Percentiles rank a stretch among this genome's conserved stretches.
These are phyloP conservation scores for Parasitella parasitica DNA, from an alignment of 371 early-diverging fungal species.

Conservation along the genomic window DNA sequence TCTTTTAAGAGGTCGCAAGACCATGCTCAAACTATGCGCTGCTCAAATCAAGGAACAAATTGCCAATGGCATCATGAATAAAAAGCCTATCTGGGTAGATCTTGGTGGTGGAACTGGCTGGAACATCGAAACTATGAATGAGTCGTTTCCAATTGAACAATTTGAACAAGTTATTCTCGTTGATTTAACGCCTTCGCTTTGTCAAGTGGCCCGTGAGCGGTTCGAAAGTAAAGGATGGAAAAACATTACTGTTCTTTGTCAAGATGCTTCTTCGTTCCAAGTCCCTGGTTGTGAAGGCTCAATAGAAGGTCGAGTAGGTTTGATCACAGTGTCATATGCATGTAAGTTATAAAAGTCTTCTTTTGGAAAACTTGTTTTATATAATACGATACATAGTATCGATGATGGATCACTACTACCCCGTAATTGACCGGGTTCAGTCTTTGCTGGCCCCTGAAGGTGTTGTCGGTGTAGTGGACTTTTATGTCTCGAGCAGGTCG, in stretches of 20 bases:
- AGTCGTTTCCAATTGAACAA: constrained; percentile 66
- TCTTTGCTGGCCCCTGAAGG: constrained; percentile 67
- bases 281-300: constrained; percentile 55
- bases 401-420: constrained; percentile 79
- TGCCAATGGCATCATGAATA: constrained; percentile 23
- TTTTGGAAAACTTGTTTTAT: neutral
- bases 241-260: constrained; percentile 79
- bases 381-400: constrained; percentile 48
- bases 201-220: constrained; percentile 76
- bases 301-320: constrained; percentile 63
- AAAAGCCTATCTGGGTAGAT: constrained; percentile 73
- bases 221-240: constrained; percentile 75
- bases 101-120: constrained; percentile 87
- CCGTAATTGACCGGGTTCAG: constrained; percentile 71
- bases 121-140: constrained; percentile 87
- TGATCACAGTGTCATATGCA: constrained; percentile 87
- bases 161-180: constrained; percentile 82
- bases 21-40: constrained; percentile 79
- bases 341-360: no score
- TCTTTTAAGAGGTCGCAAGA: constrained; percentile 76
- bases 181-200: constrained; percentile 82
- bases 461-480: constrained; percentile 77
- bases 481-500: constrained; percentile 69
- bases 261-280: constrained; percentile 72
- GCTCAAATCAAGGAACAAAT: constrained; percentile 68